These are phyloP conservation scores for Gossypium longicalyx DNA, from an alignment of 345 rosid genomes.

Conservation along the genomic window DNA sequence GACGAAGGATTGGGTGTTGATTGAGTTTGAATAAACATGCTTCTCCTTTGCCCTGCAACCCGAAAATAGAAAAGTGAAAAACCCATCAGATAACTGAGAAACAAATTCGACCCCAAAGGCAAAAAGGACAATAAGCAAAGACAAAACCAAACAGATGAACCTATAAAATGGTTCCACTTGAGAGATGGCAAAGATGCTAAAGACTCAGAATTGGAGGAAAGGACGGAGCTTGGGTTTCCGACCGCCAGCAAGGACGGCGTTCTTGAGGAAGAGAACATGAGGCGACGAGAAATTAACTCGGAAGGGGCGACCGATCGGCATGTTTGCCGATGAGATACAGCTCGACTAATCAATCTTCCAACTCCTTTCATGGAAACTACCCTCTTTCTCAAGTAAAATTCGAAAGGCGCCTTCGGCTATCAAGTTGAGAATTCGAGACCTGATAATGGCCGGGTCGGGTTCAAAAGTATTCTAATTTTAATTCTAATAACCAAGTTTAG, in stretches of 20 bases:
- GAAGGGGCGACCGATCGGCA: slow-evolving; percentile 12
- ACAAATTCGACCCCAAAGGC: no score
- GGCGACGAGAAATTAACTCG: slow-evolving; percentile 27
- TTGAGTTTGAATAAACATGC: slow-evolving; percentile 86
- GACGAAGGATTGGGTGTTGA: slow-evolving; percentile 95
- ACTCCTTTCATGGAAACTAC: slow-evolving; percentile 21
- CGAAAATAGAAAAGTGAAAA: background rate
- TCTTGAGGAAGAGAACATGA: slow-evolving; percentile 25
- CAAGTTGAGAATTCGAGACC: no score
- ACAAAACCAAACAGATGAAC: slow-evolving; percentile 18
- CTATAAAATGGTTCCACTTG: slow-evolving; percentile 35
- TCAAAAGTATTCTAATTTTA: no score
- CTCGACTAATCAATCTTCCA: slow-evolving; percentile 19
- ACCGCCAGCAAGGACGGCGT: slow-evolving; percentile 17
- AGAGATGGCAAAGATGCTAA: slow-evolving; percentile 20
- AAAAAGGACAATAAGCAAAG: background rate
- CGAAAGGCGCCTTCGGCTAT: background rate
- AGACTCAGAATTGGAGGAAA: slow-evolving; percentile 7
- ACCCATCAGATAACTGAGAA: background rate
- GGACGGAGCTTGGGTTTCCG: slow-evolving; percentile 5
- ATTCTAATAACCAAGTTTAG: no score
- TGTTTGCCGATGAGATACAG: slow-evolving; percentile 6
- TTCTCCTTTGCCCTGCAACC: slow-evolving; percentile 74
- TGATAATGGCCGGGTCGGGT: no score
- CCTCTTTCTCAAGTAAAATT: background rate